A percentile compares a stretch with the other conserved stretches of the same genome.
These are phyloP conservation scores for Fusarium protoensiforme DNA, from an alignment of 2,329 filamentous ascomycete genomes.

Conservation along the genomic window DNA sequence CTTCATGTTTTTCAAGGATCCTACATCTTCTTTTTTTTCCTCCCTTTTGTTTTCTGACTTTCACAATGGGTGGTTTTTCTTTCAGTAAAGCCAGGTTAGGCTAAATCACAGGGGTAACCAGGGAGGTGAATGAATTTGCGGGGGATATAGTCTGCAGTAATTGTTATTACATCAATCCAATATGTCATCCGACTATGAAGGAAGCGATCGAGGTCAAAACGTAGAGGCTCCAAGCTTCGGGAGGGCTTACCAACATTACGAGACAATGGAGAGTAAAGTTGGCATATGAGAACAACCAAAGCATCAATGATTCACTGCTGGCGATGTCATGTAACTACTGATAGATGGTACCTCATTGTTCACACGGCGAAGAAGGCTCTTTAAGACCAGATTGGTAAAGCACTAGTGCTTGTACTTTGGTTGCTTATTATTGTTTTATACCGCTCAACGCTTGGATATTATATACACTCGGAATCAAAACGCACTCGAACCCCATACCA, in stretches of 20 bases:
- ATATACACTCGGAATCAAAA: conserved; percentile 4
- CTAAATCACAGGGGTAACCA: conserved; percentile 3
- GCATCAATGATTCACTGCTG: background rate
- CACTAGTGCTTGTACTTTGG: background rate
- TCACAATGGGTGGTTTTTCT: conserved; percentile 14
- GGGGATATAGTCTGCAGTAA: conserved; percentile 24
- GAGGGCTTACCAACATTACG: no score
- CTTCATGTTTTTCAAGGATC: background rate
- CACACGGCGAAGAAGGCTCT: background rate
- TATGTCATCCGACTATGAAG: background rate
- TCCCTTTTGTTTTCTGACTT: conserved; percentile 12
- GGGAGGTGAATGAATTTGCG: conserved; percentile 7
- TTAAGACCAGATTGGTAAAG: background rate
- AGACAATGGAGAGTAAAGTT: background rate
- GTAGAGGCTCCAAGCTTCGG: background rate
- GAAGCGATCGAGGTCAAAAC: background rate
- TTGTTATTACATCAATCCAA: conserved; percentile 3
- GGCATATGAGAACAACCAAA: background rate
- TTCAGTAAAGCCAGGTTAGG: conserved; percentile 19
- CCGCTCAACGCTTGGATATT: background rate
- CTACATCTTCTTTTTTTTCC: conserved; percentile 9
- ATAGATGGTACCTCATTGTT: background rate
- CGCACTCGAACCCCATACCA: background rate
- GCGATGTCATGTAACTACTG: background rate
- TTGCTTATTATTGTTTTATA: background rate